Percentiles rank a stretch among this genome's conserved stretches.
Conservation (phyloP, 169 alveolate genomes). For the Plasmodium sp. region DNA sequence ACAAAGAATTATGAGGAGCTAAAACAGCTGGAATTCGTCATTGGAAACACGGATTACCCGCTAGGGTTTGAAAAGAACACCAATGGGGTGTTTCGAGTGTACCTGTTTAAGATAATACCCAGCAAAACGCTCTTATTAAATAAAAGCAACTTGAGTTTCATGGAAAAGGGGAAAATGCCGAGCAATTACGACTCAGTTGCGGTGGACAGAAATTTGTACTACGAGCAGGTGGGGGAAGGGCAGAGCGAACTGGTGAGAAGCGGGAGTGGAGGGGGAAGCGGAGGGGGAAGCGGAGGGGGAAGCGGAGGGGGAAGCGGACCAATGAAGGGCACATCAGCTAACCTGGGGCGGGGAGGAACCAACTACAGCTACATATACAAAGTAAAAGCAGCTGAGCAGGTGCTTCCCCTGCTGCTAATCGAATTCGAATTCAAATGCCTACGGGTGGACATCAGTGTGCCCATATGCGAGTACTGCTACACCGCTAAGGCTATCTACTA, state of each 20-base stretch:
- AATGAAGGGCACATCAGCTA: background rate
- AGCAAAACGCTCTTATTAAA: conserved; percentile 51
- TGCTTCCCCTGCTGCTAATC: conserved; percentile 79
- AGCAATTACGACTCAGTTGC: conserved; percentile 66
- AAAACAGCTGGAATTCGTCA: conserved; percentile 2
- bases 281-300: no score
- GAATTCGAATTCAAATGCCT: conserved; percentile 84
- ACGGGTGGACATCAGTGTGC: conserved; percentile 82
- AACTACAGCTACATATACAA: conserved; percentile 76
- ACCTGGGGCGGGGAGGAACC: background rate
- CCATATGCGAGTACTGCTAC: conserved; percentile 80
- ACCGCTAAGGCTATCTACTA: conserved; percentile 27
- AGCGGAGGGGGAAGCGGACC: no score
- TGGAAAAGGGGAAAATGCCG: conserved; percentile 24
- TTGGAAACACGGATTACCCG: conserved; percentile 66
- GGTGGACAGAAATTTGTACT: conserved; percentile 21
- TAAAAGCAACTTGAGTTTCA: conserved; percentile 5
- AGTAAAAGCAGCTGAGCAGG: conserved; percentile 83
- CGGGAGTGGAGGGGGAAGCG: no score
- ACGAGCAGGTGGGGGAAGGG: background rate
- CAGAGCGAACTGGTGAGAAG: background rate
- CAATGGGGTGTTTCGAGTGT: conserved; percentile 40
- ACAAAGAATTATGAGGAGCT: conserved; percentile 32
- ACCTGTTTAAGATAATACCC: conserved; percentile 54
- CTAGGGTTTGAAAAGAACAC: conserved; percentile 59